Evolutionary conservation across 192 early-diverging fungal species (phyloP).

Genomic region (Coemansia sp.): DNA sequence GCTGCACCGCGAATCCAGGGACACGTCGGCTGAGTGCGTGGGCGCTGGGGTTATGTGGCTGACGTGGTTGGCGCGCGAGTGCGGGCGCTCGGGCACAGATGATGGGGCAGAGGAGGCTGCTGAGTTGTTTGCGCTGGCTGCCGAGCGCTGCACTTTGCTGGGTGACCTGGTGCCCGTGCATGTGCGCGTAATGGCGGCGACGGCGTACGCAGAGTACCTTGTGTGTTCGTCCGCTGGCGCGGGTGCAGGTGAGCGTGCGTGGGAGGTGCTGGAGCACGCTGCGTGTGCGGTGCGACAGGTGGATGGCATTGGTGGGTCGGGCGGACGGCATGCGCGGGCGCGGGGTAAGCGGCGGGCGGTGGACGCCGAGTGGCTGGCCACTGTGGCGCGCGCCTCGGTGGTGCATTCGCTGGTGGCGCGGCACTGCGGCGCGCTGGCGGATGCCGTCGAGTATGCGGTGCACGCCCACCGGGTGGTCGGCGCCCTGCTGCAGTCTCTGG

Average conservation of each 20-base stretch:
- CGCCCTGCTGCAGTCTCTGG: conserved; percentile 29
- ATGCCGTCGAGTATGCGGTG: conserved; percentile 35
- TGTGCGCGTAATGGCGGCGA: conserved; percentile 22
- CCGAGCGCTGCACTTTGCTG: conserved; percentile 17
- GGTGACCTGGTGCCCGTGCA: conserved; percentile 33
- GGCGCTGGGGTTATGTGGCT: no score
- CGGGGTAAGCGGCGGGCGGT: conserved; percentile 10
- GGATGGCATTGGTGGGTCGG: no score
- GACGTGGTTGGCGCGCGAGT: no score
- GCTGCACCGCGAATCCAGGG: no score
- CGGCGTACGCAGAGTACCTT: conserved; percentile 25
- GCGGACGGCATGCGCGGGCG: background rate
- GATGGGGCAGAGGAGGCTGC: conserved; percentile 6
- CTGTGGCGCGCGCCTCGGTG: conserved; percentile 26
- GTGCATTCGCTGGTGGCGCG: conserved; percentile 33
- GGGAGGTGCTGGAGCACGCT: background rate
- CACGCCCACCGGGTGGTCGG: conserved; percentile 45
- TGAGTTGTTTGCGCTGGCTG: conserved; percentile 17
- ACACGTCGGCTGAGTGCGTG: no score
- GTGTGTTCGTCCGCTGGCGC: background rate
- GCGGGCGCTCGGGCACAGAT: no score
- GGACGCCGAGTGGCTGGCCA: conserved; percentile 23
- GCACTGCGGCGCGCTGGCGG: conserved; percentile 37
- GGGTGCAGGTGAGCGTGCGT: background rate
- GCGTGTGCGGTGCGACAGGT: no score